These are phyloP conservation scores for Inga oerstediana DNA, from an alignment of 306 rosid genomes.

Conservation along the genomic window DNA sequence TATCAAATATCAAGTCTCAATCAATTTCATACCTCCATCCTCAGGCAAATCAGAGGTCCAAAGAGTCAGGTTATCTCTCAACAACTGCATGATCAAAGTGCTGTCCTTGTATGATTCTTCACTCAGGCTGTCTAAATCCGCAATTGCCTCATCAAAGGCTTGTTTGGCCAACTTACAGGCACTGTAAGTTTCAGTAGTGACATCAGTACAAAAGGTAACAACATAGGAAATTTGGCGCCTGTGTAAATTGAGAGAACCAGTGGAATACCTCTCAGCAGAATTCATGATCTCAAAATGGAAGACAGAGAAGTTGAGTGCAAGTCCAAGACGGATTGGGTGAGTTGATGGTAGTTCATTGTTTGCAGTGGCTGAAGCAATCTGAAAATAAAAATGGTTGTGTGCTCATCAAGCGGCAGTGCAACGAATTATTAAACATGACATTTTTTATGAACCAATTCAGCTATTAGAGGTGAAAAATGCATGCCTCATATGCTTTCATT, in stretches of 20 bases:
- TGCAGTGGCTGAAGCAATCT: slow-evolving; percentile 86
- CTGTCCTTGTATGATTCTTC: slow-evolving; percentile 98
- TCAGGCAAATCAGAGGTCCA: slow-evolving; percentile 99
- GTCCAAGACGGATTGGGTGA: slow-evolving; percentile 96
- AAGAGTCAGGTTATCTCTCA: slow-evolving; percentile 96
- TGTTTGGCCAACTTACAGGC: slow-evolving; percentile 96
- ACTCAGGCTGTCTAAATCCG: slow-evolving; percentile 88
- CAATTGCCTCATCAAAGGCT: slow-evolving; percentile 97
- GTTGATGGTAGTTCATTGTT: slow-evolving; percentile 88
- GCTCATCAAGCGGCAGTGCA: slow-evolving; percentile 20
- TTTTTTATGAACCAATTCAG: slow-evolving; percentile 4
- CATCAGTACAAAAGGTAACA: slow-evolving; percentile 10
- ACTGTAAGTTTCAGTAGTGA: slow-evolving; percentile 53
- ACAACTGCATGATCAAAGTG: slow-evolving; percentile 93
- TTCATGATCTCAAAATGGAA: slow-evolving; percentile 93
- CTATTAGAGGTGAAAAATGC: slow-evolving; percentile 25
- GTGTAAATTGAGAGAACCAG: slow-evolving; percentile 7
- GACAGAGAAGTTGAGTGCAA: slow-evolving; percentile 97
- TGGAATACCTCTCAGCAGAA: slow-evolving; percentile 80
- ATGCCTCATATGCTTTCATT: slow-evolving; percentile 72
- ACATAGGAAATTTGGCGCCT: slow-evolving; percentile 14
- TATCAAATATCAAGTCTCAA: slow-evolving; percentile 11
- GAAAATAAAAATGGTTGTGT: slow-evolving; percentile 19
- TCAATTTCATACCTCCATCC: slow-evolving; percentile 76
- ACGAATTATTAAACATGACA: neutral